These are phyloP conservation scores for Didymella sp. DNA, from an alignment of 2,329 filamentous ascomycete species.

Conservation along the genomic window DNA sequence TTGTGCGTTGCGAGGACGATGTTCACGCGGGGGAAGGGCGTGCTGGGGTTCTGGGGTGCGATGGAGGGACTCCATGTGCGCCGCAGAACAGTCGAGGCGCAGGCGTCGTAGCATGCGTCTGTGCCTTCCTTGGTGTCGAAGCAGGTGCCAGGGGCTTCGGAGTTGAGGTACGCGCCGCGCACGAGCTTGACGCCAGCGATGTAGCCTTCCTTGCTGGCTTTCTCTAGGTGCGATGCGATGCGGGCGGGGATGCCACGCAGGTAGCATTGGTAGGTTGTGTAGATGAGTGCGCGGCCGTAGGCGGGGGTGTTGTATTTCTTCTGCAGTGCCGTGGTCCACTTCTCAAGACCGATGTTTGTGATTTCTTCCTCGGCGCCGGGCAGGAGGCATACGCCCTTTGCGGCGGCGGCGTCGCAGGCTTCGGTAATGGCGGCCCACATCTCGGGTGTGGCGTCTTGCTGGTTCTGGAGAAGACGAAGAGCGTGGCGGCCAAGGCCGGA, in stretches of 20 bases:
- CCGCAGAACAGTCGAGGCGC: constrained; percentile 71
- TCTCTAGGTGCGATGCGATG: constrained; percentile 56
- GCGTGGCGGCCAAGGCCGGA: constrained; percentile 81
- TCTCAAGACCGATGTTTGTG: constrained; percentile 79
- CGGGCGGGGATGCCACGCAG: constrained; percentile 57
- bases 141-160: constrained; percentile 59
- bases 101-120: constrained; percentile 71
- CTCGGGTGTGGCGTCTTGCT: constrained; percentile 66
- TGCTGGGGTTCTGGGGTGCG: constrained; percentile 43
- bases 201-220: constrained; percentile 56
- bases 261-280: constrained; percentile 68
- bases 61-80: constrained; percentile 67
- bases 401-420: constrained; percentile 75
- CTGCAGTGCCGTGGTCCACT: constrained; percentile 80
- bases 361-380: constrained; percentile 87
- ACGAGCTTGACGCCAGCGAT: constrained; percentile 65
- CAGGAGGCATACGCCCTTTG: constrained; percentile 74
- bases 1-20: constrained; percentile 88
- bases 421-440: constrained; percentile 74
- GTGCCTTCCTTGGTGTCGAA: constrained; percentile 62
- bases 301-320: constrained; percentile 70
- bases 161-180: constrained; percentile 62
- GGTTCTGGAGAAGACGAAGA: constrained; percentile 68
- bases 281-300: constrained; percentile 71
- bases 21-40: constrained; percentile 54